Conservation (phyloP, 495 filamentous ascomycete species). For the Penicillium flavigenum region DNA sequence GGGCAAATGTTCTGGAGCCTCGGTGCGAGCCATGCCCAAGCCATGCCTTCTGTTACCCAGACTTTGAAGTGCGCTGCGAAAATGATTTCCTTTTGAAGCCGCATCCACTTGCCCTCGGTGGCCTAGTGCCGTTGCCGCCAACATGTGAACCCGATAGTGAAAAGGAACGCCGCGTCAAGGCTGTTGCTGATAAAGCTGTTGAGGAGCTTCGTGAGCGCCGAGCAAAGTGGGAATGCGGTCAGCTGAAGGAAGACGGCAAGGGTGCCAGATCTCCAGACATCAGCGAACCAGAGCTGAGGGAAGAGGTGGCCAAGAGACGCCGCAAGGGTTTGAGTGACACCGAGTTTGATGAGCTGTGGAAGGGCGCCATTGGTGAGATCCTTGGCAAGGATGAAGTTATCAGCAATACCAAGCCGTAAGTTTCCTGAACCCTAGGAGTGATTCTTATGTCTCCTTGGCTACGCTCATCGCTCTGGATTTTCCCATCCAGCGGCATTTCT, state of each 20-base stretch:
- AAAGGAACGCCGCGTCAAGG: constrained; percentile 81
- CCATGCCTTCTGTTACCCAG: constrained; percentile 83
- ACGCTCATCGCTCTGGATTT: constrained; percentile 21
- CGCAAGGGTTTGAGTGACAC: constrained; percentile 75
- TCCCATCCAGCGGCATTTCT: constrained; percentile 22
- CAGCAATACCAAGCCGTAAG: constrained; percentile 74
- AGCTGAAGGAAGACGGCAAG: constrained; percentile 62
- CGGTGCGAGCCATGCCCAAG: constrained; percentile 88
- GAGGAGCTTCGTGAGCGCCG: constrained; percentile 82
- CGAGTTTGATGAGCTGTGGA: constrained; percentile 93
- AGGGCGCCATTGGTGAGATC: constrained; percentile 81
- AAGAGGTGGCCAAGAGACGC: constrained; percentile 67
- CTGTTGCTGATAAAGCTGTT: constrained; percentile 83
- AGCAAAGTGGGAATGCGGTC: constrained; percentile 88
- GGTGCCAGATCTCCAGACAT: constrained; percentile 61
- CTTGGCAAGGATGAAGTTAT: constrained; percentile 77
- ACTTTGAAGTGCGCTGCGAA: constrained; percentile 77
- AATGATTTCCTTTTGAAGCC: constrained; percentile 80
- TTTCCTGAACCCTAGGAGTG: constrained; percentile 40
- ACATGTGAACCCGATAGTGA: constrained; percentile 95
- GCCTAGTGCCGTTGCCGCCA: constrained; percentile 79
- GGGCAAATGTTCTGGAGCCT: constrained; percentile 66
- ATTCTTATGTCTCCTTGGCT: constrained; percentile 17
- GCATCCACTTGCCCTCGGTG: constrained; percentile 80
- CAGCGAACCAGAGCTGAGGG: constrained; percentile 72